These are phyloP conservation scores for Pseudogymnoascus sp. DNA, from an alignment of 2,329 filamentous ascomycete genomes.

Conservation along the genomic window DNA sequence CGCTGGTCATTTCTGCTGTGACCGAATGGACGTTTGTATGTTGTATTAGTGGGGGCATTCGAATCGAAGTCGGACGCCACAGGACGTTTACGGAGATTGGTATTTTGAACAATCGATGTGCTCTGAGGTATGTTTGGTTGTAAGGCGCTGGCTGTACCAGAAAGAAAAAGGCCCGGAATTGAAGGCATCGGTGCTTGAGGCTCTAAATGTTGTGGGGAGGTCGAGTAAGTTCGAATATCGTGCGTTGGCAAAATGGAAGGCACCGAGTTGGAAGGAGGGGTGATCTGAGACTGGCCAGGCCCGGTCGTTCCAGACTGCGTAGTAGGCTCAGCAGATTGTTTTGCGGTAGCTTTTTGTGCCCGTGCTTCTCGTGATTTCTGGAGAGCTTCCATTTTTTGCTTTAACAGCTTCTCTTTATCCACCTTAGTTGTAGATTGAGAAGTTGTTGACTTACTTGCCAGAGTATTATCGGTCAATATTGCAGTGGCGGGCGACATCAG, in stretches of 20 bases:
- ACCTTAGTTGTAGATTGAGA: conserved; percentile 36
- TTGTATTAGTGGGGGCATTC: conserved; percentile 31
- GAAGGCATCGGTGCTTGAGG: conserved; percentile 10
- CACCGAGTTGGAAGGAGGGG: neutral
- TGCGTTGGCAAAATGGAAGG: neutral
- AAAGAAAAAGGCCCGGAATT: conserved; percentile 35
- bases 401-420: conserved; percentile 65
- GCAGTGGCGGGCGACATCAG: neutral
- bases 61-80: conserved; percentile 66
- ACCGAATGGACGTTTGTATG: conserved; percentile 51
- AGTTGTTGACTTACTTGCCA: conserved; percentile 10
- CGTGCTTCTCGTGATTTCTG: conserved; percentile 48
- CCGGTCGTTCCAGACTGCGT: neutral
- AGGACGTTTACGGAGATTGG: conserved; percentile 43
- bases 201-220: conserved; percentile 11
- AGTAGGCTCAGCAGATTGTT: conserved; percentile 14
- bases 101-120: conserved; percentile 4
- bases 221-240: conserved; percentile 6
- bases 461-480: conserved; percentile 15
- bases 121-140: neutral
- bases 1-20: conserved; percentile 51
- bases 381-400: conserved; percentile 71
- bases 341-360: conserved; percentile 32
- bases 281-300: neutral
- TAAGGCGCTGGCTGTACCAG: conserved; percentile 10